Conservation (phyloP, 2,329 filamentous ascomycete genomes). For the Myriosclerotinia curreyana region DNA sequence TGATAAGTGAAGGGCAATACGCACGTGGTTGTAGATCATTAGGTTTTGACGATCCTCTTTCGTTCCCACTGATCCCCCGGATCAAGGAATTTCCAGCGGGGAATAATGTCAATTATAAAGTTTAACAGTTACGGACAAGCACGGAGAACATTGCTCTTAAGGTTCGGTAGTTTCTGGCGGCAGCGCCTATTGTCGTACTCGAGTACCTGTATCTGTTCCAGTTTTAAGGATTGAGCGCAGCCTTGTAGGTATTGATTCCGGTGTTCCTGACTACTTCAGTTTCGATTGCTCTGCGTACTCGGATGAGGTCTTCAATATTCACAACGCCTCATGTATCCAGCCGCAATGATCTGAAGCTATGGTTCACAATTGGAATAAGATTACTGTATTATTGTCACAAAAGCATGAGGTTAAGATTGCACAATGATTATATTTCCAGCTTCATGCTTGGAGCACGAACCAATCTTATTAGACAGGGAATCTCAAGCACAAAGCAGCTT, state of each 20-base stretch:
- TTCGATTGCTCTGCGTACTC: background rate
- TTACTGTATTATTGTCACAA: background rate
- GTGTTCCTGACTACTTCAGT: background rate
- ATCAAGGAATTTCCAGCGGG: too few relatives aligned
- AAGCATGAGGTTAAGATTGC: background rate
- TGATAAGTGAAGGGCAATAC: background rate
- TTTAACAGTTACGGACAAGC: too few relatives aligned
- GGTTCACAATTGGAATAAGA: too few relatives aligned
- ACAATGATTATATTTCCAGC: background rate
- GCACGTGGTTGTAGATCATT: background rate
- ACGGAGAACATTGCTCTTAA: background rate
- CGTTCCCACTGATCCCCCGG: too few relatives aligned
- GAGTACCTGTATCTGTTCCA: background rate
- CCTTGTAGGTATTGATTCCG: background rate
- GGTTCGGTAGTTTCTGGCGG: too few relatives aligned
- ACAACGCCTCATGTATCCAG: background rate
- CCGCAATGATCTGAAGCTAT: background rate
- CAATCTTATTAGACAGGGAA: background rate
- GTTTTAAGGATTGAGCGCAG: background rate
- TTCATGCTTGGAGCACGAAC: background rate
- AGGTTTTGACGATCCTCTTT: background rate
- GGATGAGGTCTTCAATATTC: background rate
- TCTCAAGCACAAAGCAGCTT: too few relatives aligned
- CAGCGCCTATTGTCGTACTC: background rate
- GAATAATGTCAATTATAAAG: too few relatives aligned